A percentile compares a stretch with the other conserved stretches of the same genome.
These are phyloP conservation scores for Ormosia semicastrata DNA, from an alignment of 306 rosid species.

Conservation along the genomic window DNA sequence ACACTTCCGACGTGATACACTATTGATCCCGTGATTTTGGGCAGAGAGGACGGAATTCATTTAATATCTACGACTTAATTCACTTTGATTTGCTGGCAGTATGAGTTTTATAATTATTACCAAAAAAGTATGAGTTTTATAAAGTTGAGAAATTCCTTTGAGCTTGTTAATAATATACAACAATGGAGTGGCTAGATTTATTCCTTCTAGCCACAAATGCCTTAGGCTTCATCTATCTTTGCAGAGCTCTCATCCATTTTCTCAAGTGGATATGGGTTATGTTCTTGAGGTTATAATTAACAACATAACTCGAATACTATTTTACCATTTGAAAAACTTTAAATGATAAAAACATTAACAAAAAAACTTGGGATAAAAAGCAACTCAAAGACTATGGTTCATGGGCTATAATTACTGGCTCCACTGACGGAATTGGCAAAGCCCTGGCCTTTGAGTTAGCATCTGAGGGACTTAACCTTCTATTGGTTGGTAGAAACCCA, in stretches of 20 bases:
- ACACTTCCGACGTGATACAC: neutral
- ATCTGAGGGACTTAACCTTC: slow-evolving; percentile 53
- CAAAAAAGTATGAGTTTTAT: neutral
- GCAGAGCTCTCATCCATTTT: slow-evolving; percentile 2
- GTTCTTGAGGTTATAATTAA: slow-evolving; percentile 58
- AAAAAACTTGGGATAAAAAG: too few species aligned
- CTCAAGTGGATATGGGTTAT: slow-evolving; percentile 51
- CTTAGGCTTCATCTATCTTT: slow-evolving; percentile 47
- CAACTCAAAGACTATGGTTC: slow-evolving; percentile 68
- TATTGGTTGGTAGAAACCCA: slow-evolving; percentile 50
- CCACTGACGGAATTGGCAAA: slow-evolving; percentile 87
- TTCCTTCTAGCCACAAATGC: slow-evolving; percentile 12
- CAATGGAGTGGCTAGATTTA: slow-evolving; percentile 23
- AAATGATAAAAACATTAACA: too few species aligned
- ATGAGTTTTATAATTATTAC: too few species aligned
- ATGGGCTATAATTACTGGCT: slow-evolving; percentile 78
- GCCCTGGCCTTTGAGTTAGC: slow-evolving; percentile 69
- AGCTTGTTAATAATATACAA: neutral
- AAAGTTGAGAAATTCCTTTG: neutral
- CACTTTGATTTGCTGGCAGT: too few species aligned
- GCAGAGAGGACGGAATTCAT: neutral
- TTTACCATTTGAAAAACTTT: too few species aligned
- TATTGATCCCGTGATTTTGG: neutral
- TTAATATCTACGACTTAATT: too few species aligned
- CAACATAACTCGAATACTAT: too few species aligned